Percentiles rank a stretch among this genome's conserved stretches.
Conservation (phyloP, 2,329 filamentous ascomycete genomes). For the Monosporascus sp. region DNA sequence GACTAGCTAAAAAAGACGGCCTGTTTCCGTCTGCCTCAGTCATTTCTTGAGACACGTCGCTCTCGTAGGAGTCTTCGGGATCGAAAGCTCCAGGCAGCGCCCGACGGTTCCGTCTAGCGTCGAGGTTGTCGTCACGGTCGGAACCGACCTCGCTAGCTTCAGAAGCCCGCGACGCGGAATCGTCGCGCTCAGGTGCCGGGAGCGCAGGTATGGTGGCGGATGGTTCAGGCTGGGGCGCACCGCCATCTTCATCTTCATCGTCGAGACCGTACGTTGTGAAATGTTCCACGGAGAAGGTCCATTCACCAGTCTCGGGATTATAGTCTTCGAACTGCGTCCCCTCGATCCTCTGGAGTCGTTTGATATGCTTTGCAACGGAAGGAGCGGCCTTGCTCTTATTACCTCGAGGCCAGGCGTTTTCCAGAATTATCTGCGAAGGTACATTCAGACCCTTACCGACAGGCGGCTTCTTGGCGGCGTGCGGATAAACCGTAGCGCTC, state of each 20-base stretch:
- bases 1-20: constrained; percentile 88
- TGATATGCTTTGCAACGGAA: constrained; percentile 74
- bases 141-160: constrained; percentile 34
- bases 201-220: constrained; percentile 19
- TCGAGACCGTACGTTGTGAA: constrained; percentile 94
- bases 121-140: constrained; percentile 50
- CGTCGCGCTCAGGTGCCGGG: constrained; percentile 10
- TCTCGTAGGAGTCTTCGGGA: constrained; percentile 48
- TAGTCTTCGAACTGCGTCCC: constrained; percentile 83
- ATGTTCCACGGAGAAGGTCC: constrained; percentile 91
- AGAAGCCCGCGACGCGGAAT: constrained; percentile 19
- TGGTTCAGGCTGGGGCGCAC: constrained; percentile 43
- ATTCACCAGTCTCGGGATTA: constrained; percentile 72
- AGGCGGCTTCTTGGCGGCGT: constrained; percentile 71
- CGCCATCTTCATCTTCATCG: constrained; percentile 66
- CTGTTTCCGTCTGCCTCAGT: constrained; percentile 36
- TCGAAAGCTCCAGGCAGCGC: constrained; percentile 79
- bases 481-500: constrained; percentile 81
- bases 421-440: constrained; percentile 77
- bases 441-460: constrained; percentile 88
- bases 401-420: constrained; percentile 87
- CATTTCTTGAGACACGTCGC: constrained; percentile 42
- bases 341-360: constrained; percentile 70
- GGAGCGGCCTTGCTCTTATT: constrained; percentile 55
- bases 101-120: constrained; percentile 44